These are phyloP conservation scores for Aureobasidium sp. DNA, from an alignment of 2,329 filamentous ascomycete genomes.

Conservation along the genomic window DNA sequence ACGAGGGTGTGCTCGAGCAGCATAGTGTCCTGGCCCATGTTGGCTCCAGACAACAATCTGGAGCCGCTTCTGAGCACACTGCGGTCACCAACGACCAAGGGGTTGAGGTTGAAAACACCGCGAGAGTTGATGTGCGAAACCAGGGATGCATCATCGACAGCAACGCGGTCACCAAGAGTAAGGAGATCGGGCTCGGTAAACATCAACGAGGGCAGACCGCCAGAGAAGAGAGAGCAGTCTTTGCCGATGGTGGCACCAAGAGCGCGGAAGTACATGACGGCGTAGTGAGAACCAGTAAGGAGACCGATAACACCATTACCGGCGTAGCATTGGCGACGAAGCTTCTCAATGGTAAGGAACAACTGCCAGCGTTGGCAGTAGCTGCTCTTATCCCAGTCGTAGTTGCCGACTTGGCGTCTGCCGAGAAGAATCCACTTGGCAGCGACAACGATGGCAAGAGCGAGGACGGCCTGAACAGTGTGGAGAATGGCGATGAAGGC, in stretches of 20 bases:
- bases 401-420: conserved; percentile 42
- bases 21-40: conserved; percentile 45
- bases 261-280: conserved; percentile 45
- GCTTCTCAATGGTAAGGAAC: conserved; percentile 43
- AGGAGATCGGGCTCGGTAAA: conserved; percentile 52
- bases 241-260: conserved; percentile 46
- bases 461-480: conserved; percentile 35
- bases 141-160: conserved; percentile 47
- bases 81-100: conserved; percentile 41
- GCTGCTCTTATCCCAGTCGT: conserved; percentile 48
- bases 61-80: conserved; percentile 46
- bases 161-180: conserved; percentile 44
- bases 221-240: conserved; percentile 48
- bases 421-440: conserved; percentile 47
- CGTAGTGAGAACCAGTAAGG: conserved; percentile 45
- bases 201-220: conserved; percentile 43
- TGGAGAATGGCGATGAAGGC: conserved; percentile 36
- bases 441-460: conserved; percentile 36
- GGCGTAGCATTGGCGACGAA: conserved; percentile 43
- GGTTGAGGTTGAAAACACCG: conserved; percentile 48
- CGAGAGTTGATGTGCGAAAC: conserved; percentile 50
- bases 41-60: conserved; percentile 44
- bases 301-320: conserved; percentile 44
- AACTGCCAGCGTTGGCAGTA: conserved; percentile 53
- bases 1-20: conserved; percentile 50